Evolutionary conservation across 2,329 filamentous ascomycete species (phyloP).

Genomic region (Drechmeria coniospora): DNA sequence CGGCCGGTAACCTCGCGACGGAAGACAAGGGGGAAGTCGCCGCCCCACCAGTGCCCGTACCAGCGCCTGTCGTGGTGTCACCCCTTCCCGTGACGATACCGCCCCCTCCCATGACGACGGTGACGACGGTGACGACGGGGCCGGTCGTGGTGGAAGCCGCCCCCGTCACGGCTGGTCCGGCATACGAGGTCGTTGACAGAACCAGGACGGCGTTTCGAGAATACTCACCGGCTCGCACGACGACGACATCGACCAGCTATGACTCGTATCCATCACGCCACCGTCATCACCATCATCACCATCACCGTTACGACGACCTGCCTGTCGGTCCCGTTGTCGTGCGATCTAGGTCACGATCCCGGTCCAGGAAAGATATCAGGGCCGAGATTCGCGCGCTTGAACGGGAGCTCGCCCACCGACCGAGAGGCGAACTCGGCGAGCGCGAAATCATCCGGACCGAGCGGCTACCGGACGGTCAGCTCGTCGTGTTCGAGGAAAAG

Average conservation of each 20-base stretch:
- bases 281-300: slow-evolving; percentile 14
- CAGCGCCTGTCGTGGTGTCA: slow-evolving; percentile 18
- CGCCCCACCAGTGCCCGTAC: slow-evolving; percentile 11
- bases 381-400: slow-evolving; percentile 60
- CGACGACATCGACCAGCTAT: slow-evolving; percentile 18
- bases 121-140: too few species aligned
- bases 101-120: slow-evolving; percentile 17
- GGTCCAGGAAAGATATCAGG: slow-evolving; percentile 48
- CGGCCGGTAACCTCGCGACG: slow-evolving; percentile 29
- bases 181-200: slow-evolving; percentile 26
- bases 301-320: slow-evolving; percentile 13
- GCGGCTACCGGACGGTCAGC: slow-evolving; percentile 41
- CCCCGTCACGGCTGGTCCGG: slow-evolving; percentile 14
- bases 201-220: slow-evolving; percentile 34
- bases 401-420: slow-evolving; percentile 23
- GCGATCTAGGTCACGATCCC: slow-evolving; percentile 25
- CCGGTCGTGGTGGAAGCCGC: slow-evolving; percentile 19
- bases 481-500: slow-evolving; percentile 48
- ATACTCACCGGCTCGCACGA: slow-evolving; percentile 28
- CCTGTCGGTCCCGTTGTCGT: slow-evolving; percentile 18
- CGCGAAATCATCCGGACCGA: slow-evolving; percentile 41
- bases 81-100: slow-evolving; percentile 9
- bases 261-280: slow-evolving; percentile 15
- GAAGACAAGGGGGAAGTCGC: slow-evolving; percentile 30
- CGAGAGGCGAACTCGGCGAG: slow-evolving; percentile 22